Conservation (phyloP, 371 early-diverging fungal species). For the Sporodiniella umbellata region DNA sequence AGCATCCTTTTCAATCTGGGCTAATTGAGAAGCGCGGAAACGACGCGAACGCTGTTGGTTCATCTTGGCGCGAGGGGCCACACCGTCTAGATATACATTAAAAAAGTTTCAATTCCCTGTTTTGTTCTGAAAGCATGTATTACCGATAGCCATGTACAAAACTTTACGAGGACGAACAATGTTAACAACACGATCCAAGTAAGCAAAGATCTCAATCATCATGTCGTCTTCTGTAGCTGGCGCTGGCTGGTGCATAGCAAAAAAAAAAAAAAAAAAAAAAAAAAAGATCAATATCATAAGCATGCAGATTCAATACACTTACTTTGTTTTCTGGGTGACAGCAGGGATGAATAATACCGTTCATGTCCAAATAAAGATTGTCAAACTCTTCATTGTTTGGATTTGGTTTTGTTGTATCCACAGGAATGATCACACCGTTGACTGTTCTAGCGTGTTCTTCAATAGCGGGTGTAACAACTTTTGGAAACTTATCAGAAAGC, state of each 20-base stretch:
- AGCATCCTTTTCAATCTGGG: slow-evolving; percentile 71
- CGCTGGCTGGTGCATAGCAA: too few relatives aligned
- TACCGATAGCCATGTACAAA: slow-evolving; percentile 95
- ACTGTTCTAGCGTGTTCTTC: slow-evolving; percentile 72
- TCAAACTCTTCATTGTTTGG: slow-evolving; percentile 94
- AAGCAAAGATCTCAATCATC: slow-evolving; percentile 91
- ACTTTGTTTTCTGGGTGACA: slow-evolving; percentile 93
- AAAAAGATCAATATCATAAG: too few relatives aligned
- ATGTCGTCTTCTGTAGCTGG: slow-evolving; percentile 93
- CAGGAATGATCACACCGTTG: slow-evolving; percentile 75
- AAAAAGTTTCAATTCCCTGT: too few relatives aligned
- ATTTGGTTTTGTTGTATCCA: slow-evolving; percentile 88
- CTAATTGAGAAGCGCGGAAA: slow-evolving; percentile 92
- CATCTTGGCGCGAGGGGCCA: slow-evolving; percentile 99
- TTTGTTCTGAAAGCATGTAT: too few relatives aligned
- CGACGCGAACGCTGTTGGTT: slow-evolving; percentile 99
- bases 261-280: slow-evolving; percentile 9
- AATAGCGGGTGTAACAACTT: slow-evolving; percentile 74
- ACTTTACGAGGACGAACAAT: slow-evolving; percentile 93
- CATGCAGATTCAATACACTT: too few relatives aligned
- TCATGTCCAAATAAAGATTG: slow-evolving; percentile 99
- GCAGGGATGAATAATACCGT: slow-evolving; percentile 99
- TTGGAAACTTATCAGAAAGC: slow-evolving; percentile 95
- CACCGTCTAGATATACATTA: slow-evolving; percentile 93
- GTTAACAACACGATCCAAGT: slow-evolving; percentile 91